A percentile compares a stretch with the other conserved stretches of the same genome.
Evolutionary conservation across 139 green algal species (phyloP).

Genomic region (Microglena sp.): DNA sequence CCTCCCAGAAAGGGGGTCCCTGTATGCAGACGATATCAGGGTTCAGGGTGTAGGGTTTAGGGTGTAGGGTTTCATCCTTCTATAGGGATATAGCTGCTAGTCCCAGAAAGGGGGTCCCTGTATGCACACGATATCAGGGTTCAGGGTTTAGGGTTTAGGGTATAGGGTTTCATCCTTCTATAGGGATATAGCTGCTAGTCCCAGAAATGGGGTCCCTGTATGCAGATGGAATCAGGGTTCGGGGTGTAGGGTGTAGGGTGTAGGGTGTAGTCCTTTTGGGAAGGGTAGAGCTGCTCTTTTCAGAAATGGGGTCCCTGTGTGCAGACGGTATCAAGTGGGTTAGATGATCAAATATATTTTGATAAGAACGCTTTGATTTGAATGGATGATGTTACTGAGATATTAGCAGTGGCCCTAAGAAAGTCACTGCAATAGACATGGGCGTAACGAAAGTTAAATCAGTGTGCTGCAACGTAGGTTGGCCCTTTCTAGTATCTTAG

Average conservation of each 20-base stretch:
- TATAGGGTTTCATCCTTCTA: not conserved
- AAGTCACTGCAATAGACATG: too few species aligned
- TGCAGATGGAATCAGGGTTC: not conserved
- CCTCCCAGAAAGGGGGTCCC: conserved; percentile 49
- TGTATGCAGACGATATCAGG: not conserved
- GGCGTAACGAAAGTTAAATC: too few species aligned
- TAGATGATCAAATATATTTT: too few species aligned
- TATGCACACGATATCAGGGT: not conserved
- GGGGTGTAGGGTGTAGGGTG: too few species aligned
- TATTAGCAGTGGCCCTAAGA: too few species aligned
- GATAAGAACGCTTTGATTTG: too few species aligned
- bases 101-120: not conserved
- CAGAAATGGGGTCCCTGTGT: conserved; percentile 40
- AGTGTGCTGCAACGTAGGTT: too few species aligned
- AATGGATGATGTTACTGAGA: too few species aligned
- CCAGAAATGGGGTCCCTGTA: conserved; percentile 45
- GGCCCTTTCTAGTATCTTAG: too few species aligned
- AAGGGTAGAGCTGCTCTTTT: conserved; percentile 29
- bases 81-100: not conserved
- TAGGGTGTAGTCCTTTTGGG: too few species aligned
- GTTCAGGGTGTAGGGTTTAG: not conserved
- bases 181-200: conserved; percentile 27
- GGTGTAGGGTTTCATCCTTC: not conserved
- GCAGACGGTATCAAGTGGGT: not conserved
- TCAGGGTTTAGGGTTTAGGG: not conserved